A percentile compares a stretch with the other conserved stretches of the same genome.
Evolutionary conservation across 2,329 filamentous ascomycete species (phyloP).

Genomic region (Dactylellina drechsleri): DNA sequence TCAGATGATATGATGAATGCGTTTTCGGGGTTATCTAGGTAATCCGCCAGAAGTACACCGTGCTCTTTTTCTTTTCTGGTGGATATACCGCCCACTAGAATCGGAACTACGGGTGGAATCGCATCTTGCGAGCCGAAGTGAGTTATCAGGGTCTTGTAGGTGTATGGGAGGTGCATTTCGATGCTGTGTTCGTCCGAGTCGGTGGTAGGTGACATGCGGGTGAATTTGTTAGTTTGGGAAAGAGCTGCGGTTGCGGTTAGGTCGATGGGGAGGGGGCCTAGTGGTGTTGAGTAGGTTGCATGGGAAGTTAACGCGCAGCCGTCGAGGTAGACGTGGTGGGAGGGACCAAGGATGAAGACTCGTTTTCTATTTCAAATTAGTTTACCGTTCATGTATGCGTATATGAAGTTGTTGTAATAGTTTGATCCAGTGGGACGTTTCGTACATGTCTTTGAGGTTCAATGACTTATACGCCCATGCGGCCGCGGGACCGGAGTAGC

Average conservation of each 20-base stretch:
- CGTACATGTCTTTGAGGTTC: slow-evolving; percentile 78
- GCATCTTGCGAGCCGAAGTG: slow-evolving; percentile 61
- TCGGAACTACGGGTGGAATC: slow-evolving; percentile 76
- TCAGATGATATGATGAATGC: slow-evolving; percentile 92
- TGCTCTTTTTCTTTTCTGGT: slow-evolving; percentile 73
- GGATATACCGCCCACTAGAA: slow-evolving; percentile 82
- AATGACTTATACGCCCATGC: slow-evolving; percentile 94
- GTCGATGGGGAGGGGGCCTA: slow-evolving; percentile 77
- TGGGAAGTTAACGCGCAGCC: slow-evolving; percentile 81
- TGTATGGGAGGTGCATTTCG: slow-evolving; percentile 95
- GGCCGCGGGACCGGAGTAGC: slow-evolving; percentile 88
- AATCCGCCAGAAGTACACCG: slow-evolving; percentile 78
- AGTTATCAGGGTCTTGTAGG: slow-evolving; percentile 78
- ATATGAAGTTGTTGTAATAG: slow-evolving; percentile 7
- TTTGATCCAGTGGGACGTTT: slow-evolving; percentile 6
- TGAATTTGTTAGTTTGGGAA: slow-evolving; percentile 67
- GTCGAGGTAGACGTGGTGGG: slow-evolving; percentile 83
- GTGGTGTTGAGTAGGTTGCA: slow-evolving; percentile 76
- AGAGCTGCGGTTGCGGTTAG: slow-evolving; percentile 64
- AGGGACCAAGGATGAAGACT: slow-evolving; percentile 91
- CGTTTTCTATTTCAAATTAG: slow-evolving; percentile 71
- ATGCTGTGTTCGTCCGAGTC: slow-evolving; percentile 91
- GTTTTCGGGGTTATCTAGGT: slow-evolving; percentile 78
- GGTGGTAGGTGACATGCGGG: slow-evolving; percentile 71
- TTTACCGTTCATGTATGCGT: slow-evolving; percentile 11